These are phyloP conservation scores for Xanthoconium stramineum DNA, from an alignment of 768 basidiomycete species.

Conservation along the genomic window DNA sequence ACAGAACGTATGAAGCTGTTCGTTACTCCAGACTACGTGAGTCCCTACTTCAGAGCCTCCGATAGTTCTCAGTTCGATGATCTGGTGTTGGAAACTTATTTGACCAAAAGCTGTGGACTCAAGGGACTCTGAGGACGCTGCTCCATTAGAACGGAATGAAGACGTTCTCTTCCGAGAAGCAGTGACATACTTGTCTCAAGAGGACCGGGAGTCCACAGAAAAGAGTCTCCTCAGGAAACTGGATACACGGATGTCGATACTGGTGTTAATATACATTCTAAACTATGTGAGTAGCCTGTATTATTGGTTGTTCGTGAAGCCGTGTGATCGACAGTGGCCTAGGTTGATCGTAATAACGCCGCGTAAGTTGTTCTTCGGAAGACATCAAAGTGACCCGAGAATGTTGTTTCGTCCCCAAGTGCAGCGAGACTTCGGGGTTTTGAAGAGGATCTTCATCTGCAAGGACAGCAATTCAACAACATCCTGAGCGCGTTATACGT, in stretches of 20 bases:
- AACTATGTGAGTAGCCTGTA: conserved; percentile 30
- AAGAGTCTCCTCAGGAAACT: conserved; percentile 38
- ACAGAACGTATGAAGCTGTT: too few relatives aligned
- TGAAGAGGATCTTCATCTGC: conserved; percentile 62
- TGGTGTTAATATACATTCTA: conserved; percentile 34
- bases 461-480: conserved; percentile 62
- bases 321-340: not conserved
- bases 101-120: not conserved
- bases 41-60: not conserved
- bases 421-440: conserved; percentile 73
- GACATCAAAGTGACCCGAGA: not conserved
- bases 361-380: conserved; percentile 39
- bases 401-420: conserved; percentile 31
- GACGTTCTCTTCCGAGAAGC: not conserved
- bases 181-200: not conserved
- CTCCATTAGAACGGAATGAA: not conserved
- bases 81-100: too few relatives aligned
- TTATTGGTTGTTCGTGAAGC: not conserved
- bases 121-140: conserved; percentile 4
- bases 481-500: conserved; percentile 66
- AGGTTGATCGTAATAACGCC: conserved; percentile 74
- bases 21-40: conserved; percentile 7
- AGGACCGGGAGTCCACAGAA: conserved; percentile 38
- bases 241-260: conserved; percentile 35
- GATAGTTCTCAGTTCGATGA: too few relatives aligned